phyloP scores from a whole-genome alignment of 1,284 basidiomycete genomes.

The Coniferiporia sulphurascens region DNA sequence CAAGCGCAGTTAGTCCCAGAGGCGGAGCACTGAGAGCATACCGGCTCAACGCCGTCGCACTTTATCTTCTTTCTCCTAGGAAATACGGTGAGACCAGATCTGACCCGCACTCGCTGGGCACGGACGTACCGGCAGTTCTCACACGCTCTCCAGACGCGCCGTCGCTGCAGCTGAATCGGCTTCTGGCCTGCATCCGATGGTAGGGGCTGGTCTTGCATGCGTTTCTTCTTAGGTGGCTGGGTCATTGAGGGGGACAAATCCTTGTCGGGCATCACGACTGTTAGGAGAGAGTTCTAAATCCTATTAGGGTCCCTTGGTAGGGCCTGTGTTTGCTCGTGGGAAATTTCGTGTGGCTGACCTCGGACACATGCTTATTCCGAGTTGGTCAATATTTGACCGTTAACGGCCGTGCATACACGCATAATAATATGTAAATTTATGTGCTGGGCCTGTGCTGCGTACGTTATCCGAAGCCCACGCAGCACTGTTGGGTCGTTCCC shows the following conservation, averaged over 20 bases:
- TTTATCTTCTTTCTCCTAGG: conserved; percentile 82
- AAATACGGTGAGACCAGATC: conserved; percentile 12
- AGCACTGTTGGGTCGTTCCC: no score
- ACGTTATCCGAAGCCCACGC: no score
- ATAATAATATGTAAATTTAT: no score
- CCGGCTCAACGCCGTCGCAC: conserved; percentile 79
- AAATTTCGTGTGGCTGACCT: background rate
- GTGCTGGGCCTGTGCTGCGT: no score
- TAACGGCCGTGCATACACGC: no score
- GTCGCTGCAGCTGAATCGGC: conserved; percentile 68
- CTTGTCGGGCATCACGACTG: conserved; percentile 33
- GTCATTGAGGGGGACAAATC: conserved; percentile 37
- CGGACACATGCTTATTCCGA: background rate
- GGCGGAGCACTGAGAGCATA: conserved; percentile 72
- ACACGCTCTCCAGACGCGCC: conserved; percentile 78
- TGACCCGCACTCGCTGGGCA: background rate
- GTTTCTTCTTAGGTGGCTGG: conserved; percentile 64
- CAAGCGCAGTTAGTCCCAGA: conserved; percentile 75
- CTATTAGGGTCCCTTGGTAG: background rate
- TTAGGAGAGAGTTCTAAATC: conserved; percentile 5
- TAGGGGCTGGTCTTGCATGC: conserved; percentile 51
- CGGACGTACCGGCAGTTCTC: conserved; percentile 72
- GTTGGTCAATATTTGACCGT: background rate
- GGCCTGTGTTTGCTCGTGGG: background rate
- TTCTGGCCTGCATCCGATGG: conserved; percentile 55